Percentiles rank a stretch among this genome's conserved stretches.
Conservation (phyloP, 345 rosid genomes). For the Bretschneidera sinensis region DNA sequence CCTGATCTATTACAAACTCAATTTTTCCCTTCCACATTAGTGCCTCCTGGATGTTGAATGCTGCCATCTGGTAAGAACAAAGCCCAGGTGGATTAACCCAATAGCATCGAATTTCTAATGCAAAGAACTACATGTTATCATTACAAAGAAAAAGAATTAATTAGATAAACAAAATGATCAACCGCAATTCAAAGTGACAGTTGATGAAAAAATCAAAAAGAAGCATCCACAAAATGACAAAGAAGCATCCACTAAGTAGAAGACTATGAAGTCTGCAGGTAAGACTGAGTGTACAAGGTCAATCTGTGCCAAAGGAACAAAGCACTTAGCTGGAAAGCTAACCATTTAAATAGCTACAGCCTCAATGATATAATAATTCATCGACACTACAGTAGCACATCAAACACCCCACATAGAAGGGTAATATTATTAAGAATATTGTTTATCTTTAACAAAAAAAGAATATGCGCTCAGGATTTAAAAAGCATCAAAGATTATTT, state of each 20-base stretch:
- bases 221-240: too few species aligned
- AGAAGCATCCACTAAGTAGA: too few species aligned
- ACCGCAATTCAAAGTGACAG: not conserved
- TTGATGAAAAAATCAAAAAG: too few species aligned
- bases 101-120: not conserved
- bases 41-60: conserved; percentile 97
- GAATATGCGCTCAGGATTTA: not conserved
- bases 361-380: too few species aligned
- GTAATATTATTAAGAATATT: too few species aligned
- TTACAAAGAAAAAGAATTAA: not conserved
- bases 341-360: too few species aligned
- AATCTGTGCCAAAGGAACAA: too few species aligned
- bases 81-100: conserved; percentile 20
- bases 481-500: conserved; percentile 7
- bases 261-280: too few species aligned
- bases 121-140: not conserved
- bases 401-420: too few species aligned
- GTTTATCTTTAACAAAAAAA: not conserved
- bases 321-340: too few species aligned
- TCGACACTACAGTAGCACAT: too few species aligned
- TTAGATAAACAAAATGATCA: not conserved
- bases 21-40: conserved; percentile 89
- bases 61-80: conserved; percentile 86
- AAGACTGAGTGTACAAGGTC: too few species aligned
- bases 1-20: conserved; percentile 94